phyloP scores from a whole-genome alignment of 2,329 filamentous ascomycete genomes.

The Thyridium curvatum region DNA sequence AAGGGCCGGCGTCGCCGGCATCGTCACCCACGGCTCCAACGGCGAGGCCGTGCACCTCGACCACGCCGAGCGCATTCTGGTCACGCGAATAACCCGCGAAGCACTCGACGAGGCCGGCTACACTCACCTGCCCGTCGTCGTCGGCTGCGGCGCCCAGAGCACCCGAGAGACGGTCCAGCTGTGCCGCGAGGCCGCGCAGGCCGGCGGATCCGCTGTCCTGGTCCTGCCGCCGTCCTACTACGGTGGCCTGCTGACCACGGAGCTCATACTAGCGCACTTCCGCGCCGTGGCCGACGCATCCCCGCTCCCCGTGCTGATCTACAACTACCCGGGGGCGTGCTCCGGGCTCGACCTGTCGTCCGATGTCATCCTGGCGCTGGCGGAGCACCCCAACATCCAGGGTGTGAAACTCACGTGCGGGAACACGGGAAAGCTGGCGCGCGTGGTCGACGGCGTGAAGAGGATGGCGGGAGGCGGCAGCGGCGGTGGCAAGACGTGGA shows the following conservation, averaged over 20 bases:
- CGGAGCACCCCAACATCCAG: conserved; percentile 55
- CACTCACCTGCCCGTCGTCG: conserved; percentile 61
- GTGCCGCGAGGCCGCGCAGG: conserved; percentile 61
- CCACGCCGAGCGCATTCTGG: conserved; percentile 59
- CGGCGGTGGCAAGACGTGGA: conserved; percentile 50
- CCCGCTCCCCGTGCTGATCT: conserved; percentile 58
- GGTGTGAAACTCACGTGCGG: conserved; percentile 64
- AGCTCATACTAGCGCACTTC: conserved; percentile 63
- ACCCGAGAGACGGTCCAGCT: conserved; percentile 66
- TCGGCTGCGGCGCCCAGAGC: conserved; percentile 67
- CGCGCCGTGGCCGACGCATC: conserved; percentile 53
- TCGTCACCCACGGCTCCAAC: conserved; percentile 66
- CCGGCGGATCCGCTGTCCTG: conserved; percentile 69
- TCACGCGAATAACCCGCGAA: conserved; percentile 62
- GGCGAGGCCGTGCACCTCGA: conserved; percentile 74
- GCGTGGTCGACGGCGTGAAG: conserved; percentile 16
- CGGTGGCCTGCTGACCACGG: conserved; percentile 54
- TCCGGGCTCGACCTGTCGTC: conserved; percentile 57
- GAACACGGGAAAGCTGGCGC: conserved; percentile 56
- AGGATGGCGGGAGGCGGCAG: conserved; percentile 32
- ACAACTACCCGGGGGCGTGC: conserved; percentile 61
- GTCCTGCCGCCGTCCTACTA: conserved; percentile 73
- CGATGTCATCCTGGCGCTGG: conserved; percentile 50
- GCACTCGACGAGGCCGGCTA: conserved; percentile 63
- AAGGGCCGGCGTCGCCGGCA: conserved; percentile 50